Evolutionary conservation across 306 rosid genomes (phyloP).

Genomic region (Dryas octopetala): DNA sequence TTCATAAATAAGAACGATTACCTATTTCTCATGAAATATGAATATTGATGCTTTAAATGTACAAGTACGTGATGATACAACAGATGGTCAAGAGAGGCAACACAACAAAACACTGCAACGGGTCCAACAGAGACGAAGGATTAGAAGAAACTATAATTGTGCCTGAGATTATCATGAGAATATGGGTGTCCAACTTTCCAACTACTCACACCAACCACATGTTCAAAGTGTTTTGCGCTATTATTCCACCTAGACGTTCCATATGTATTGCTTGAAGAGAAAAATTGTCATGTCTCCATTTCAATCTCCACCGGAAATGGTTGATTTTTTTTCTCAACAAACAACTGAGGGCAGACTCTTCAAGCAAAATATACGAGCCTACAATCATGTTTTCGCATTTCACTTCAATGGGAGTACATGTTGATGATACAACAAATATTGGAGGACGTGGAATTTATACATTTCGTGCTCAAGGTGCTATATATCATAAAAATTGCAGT

Average conservation of each 20-base stretch:
- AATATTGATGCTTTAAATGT: too few species aligned
- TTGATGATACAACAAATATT: background rate
- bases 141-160: background rate
- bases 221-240: background rate
- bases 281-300: background rate
- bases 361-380: background rate
- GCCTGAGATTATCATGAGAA: background rate
- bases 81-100: background rate
- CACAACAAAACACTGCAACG: background rate
- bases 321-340: background rate
- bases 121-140: background rate
- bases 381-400: background rate
- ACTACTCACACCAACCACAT: background rate
- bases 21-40: too few species aligned
- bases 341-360: background rate
- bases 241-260: background rate
- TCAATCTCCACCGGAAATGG: background rate
- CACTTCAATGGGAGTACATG: background rate
- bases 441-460: background rate
- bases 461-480: constrained; percentile 7
- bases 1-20: too few species aligned
- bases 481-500: background rate
- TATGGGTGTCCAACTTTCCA: background rate
- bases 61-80: background rate
- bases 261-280: background rate